Percentiles rank a stretch among this genome's conserved stretches.
Conservation (phyloP, 2,329 filamentous ascomycete species). For the Penicillium sp. region DNA sequence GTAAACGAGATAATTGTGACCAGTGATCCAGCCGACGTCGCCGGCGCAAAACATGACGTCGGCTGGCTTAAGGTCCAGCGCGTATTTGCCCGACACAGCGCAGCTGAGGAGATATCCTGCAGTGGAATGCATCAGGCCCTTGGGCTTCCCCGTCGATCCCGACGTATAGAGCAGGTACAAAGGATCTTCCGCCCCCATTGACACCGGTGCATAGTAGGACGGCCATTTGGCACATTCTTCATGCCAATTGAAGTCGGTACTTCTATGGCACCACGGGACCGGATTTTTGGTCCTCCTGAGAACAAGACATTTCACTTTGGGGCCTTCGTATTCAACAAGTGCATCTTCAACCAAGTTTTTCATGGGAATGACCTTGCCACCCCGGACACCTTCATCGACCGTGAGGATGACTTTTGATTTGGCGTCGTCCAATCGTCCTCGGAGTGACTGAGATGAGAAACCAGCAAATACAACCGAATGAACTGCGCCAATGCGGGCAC, state of each 20-base stretch:
- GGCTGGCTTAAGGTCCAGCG: not conserved
- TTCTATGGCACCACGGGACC: too few relatives aligned
- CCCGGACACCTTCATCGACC: conserved; percentile 89
- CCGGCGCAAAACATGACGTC: conserved; percentile 94
- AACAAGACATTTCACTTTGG: not conserved
- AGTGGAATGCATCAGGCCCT: not conserved
- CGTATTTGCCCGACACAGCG: not conserved
- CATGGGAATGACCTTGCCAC: conserved; percentile 86
- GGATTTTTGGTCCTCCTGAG: too few relatives aligned
- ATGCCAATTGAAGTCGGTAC: not conserved
- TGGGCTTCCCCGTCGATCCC: not conserved
- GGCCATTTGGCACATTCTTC: not conserved
- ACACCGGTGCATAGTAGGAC: not conserved
- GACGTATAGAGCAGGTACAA: not conserved
- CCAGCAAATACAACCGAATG: conserved; percentile 95
- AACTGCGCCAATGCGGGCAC: conserved; percentile 79
- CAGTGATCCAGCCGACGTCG: conserved; percentile 96
- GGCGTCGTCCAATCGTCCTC: conserved; percentile 83
- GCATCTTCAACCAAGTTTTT: conserved; percentile 98
- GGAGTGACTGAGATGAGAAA: conserved; percentile 87
- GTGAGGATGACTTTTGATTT: conserved; percentile 87
- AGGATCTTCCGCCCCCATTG: not conserved
- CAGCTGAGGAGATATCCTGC: conserved; percentile 56
- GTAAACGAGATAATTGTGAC: conserved; percentile 93
- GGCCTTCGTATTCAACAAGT: conserved; percentile 48